Conservation (phyloP, 2,329 filamentous ascomycete species). For the Trichoderma hamatum region DNA sequence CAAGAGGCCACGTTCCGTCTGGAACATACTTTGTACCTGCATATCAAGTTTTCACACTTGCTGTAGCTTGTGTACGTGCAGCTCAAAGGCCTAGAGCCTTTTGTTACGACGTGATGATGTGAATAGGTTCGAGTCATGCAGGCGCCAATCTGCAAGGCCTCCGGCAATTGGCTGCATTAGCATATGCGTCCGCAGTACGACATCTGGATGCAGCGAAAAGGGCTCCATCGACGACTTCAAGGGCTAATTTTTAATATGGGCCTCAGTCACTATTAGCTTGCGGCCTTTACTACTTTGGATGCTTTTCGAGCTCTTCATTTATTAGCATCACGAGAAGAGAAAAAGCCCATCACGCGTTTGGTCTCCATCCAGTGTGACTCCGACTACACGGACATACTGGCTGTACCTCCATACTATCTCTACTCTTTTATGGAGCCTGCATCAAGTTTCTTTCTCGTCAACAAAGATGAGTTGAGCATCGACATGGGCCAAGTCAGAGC, state of each 20-base stretch:
- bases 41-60: neutral
- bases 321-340: neutral
- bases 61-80: neutral
- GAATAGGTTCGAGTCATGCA: conserved; percentile 20
- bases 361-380: conserved; percentile 4
- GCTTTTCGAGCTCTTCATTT: neutral
- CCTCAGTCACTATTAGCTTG: neutral
- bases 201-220: conserved; percentile 11
- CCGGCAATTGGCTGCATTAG: conserved; percentile 24
- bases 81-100: neutral
- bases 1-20: neutral
- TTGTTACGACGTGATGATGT: conserved; percentile 22
- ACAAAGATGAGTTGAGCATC: neutral
- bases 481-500: neutral
- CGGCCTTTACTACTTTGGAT: neutral
- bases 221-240: neutral
- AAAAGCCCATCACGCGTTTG: neutral
- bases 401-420: too few species aligned
- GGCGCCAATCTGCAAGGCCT: conserved; percentile 21
- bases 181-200: conserved; percentile 23
- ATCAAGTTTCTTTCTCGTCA: neutral
- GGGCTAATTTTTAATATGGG: neutral
- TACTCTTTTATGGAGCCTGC: too few species aligned
- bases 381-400: neutral
- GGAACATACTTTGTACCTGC: neutral